Evolutionary conservation across 495 filamentous ascomycete species (phyloP), one percentile per base, ranked within the genome.

Genomic region (Hypoxylon lenormandii): DNA sequence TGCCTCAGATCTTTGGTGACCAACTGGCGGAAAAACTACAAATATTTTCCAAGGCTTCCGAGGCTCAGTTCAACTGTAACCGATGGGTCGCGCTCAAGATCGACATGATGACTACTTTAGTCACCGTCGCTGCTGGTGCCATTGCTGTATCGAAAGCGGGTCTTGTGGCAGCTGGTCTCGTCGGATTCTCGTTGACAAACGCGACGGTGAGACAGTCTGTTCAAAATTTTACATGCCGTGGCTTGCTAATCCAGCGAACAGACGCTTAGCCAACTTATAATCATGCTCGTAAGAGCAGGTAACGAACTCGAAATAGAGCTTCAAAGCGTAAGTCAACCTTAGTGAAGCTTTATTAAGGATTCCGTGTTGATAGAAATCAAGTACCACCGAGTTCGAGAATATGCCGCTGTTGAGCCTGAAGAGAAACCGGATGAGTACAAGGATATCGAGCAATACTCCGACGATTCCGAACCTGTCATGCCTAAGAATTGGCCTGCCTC

Each of bases 231-330:
- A 49, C 33, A 28, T 36, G 21, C 51, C 13, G n/a, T 18, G 10
- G 21, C 15, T 57, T 45, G 36, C 60, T 66, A 69, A 72, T 12
- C 8, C 4, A 6, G 12, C 8, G 10, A 28, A 3, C 8, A 76
- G 74, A 76, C 71, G n/a, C 68, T 85, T n/a, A 82, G 79, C 38
- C 66, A 76, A 15, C 78, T 80, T 1, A 84, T 84, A 18, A 59
- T 83, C 19, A 57, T 73, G 3, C 66, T 85, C 4, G 83, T 85
- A 8, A 76, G 82, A 16, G 73, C 73, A 12, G 78, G 82, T 72
- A 84, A 84, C 48, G 80, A 83, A 59, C 66, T 85, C 18, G 83
- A 85, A 60, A 74, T 84, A 1, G 82, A 85, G 56, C 67, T 85
- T 19, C 81, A 83, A 67, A 82, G 80, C 8, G 76, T 80, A 36